A percentile compares a stretch with the other conserved stretches of the same genome.
Evolutionary conservation across 306 rosid species (phyloP).

Genomic region (Cicer yamashitae): DNA sequence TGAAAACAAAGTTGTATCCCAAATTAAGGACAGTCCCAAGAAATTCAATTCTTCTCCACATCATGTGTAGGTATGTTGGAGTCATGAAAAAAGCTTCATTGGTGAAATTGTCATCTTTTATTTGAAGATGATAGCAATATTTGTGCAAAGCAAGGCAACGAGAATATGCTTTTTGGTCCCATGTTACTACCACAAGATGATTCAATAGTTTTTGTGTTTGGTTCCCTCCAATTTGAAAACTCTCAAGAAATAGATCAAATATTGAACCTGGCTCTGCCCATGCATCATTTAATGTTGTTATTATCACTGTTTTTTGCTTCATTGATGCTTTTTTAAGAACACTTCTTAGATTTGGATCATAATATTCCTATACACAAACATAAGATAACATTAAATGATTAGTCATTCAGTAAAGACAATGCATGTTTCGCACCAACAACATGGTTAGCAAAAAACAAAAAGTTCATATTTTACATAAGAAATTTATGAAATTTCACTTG

Average conservation of each 20-base stretch:
- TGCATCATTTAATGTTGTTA: slow-evolving; percentile 84
- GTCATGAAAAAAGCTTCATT: slow-evolving; percentile 77
- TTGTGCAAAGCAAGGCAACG: slow-evolving; percentile 71
- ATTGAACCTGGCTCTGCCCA: slow-evolving; percentile 85
- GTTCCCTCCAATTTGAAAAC: slow-evolving; percentile 76
- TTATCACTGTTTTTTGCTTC: slow-evolving; percentile 65
- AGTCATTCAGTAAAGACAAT: neutral
- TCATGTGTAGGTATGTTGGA: slow-evolving; percentile 68
- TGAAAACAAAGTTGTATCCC: slow-evolving; percentile 84
- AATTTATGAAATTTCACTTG: slow-evolving; percentile 9
- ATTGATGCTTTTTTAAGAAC: slow-evolving; percentile 65
- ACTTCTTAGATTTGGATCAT: slow-evolving; percentile 44
- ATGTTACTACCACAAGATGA: slow-evolving; percentile 69
- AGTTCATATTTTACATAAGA: slow-evolving; percentile 20
- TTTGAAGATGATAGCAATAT: slow-evolving; percentile 64
- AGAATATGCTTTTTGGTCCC: slow-evolving; percentile 71
- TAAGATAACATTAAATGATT: neutral
- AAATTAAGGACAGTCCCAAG: slow-evolving; percentile 62
- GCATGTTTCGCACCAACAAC: neutral
- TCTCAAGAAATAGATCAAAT: slow-evolving; percentile 75
- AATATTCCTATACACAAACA: slow-evolving; percentile 24
- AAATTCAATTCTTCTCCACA: slow-evolving; percentile 82
- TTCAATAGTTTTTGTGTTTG: slow-evolving; percentile 60
- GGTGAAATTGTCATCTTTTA: slow-evolving; percentile 61
- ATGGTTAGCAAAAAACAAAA: too few relatives aligned